Evolutionary conservation across 129 eudicot genomes (phyloP).

Genomic region (Artemisia argyi): DNA sequence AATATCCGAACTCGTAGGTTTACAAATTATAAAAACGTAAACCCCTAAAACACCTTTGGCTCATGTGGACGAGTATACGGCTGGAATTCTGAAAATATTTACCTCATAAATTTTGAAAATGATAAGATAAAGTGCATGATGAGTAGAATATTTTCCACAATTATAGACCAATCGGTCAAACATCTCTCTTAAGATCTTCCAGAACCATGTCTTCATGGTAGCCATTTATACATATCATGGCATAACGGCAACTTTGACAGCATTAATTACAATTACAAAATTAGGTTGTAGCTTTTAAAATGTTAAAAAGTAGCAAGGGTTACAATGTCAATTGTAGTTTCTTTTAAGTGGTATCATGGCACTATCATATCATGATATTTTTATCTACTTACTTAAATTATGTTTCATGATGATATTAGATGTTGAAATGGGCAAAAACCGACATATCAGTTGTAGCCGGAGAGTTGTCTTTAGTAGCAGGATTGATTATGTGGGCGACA

Average conservation of each 20-base stretch:
- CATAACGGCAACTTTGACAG: neutral
- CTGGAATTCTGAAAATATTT: slow-evolving; percentile 15
- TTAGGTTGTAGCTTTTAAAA: too few species aligned
- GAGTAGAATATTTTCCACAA: slow-evolving; percentile 23
- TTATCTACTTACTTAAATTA: neutral
- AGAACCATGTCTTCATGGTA: neutral
- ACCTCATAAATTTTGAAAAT: slow-evolving; percentile 20
- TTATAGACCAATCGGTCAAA: slow-evolving; percentile 7
- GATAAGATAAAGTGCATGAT: slow-evolving; percentile 7
- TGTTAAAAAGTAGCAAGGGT: too few species aligned
- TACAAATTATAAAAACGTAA: too few species aligned
- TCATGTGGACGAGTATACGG: neutral
- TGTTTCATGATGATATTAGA: slow-evolving; percentile 34
- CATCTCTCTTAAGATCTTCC: too few species aligned
- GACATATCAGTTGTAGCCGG: slow-evolving; percentile 64
- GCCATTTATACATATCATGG: neutral
- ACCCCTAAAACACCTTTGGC: too few species aligned
- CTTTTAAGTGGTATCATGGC: too few species aligned
- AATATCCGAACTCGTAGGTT: too few species aligned
- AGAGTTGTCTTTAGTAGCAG: slow-evolving; percentile 56
- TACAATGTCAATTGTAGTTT: too few species aligned
- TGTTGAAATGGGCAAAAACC: slow-evolving; percentile 60
- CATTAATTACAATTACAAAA: too few species aligned
- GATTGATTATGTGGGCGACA: slow-evolving; percentile 62
- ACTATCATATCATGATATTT: too few species aligned